These are phyloP conservation scores for Penicillium hesseltinei DNA, from an alignment of 2,329 filamentous ascomycete species.

Conservation along the genomic window DNA sequence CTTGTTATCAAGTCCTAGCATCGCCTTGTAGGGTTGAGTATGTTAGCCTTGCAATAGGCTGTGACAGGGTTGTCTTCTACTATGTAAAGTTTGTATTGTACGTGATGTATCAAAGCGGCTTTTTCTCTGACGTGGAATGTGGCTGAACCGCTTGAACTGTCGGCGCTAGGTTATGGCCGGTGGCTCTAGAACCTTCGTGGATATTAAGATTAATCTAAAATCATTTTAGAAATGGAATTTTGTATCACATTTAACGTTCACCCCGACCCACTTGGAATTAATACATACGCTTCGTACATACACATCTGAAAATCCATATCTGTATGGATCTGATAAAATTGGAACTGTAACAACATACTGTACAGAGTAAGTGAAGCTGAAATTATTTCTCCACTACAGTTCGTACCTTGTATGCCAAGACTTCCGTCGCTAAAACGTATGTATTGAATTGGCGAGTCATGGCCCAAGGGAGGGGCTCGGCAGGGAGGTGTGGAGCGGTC, in stretches of 20 bases:
- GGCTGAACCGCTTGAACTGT: slow-evolving; percentile 1
- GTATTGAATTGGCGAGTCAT: slow-evolving; percentile 8
- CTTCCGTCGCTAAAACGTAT: background rate
- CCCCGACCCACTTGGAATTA: background rate
- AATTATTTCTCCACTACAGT: background rate
- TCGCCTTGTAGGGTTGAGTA: slow-evolving; percentile 2
- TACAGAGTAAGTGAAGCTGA: background rate
- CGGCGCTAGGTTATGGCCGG: background rate
- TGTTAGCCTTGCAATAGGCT: background rate
- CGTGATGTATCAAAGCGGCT: background rate
- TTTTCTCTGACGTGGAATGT: background rate
- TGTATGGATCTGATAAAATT: background rate
- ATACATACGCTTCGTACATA: background rate
- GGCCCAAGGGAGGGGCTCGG: slow-evolving; percentile 4
- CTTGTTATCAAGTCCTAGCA: background rate
- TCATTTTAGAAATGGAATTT: background rate
- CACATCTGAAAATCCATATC: background rate
- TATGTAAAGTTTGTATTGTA: background rate
- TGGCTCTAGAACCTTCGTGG: background rate
- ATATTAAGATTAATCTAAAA: background rate
- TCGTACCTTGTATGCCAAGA: slow-evolving; percentile 11
- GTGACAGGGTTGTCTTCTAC: background rate
- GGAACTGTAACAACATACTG: background rate
- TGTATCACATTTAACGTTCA: background rate
- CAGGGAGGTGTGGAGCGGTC: slow-evolving; percentile 7